Evolutionary conservation across 192 early-diverging fungal species (phyloP).

Genomic region (Podila horticola): DNA sequence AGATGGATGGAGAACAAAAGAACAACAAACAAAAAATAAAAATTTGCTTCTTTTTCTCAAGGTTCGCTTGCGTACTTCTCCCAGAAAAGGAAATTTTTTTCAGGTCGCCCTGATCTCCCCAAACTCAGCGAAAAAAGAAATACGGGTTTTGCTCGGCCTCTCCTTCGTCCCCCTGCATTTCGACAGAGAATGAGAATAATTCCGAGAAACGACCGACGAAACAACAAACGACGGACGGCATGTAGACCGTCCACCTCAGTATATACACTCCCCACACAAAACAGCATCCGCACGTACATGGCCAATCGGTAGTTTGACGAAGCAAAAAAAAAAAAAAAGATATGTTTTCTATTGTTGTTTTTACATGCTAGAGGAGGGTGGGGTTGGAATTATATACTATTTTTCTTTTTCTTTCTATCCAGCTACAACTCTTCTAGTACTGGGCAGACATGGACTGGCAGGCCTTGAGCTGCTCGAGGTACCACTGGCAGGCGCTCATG

Average conservation of each 20-base stretch:
- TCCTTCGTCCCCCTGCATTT: too few relatives aligned
- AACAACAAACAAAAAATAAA: not conserved
- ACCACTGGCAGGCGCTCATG: constrained; percentile 87
- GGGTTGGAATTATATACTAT: not conserved
- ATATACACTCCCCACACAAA: too few relatives aligned
- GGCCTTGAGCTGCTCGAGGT: constrained; percentile 90
- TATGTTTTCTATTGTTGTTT: not conserved
- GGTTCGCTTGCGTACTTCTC: not conserved
- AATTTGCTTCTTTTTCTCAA: not conserved
- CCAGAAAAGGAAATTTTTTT: constrained; percentile 1
- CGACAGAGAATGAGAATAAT: too few relatives aligned
- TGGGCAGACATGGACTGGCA: constrained; percentile 55
- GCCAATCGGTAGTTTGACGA: too few relatives aligned
- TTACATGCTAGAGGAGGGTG: not conserved
- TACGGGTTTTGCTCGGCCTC: too few relatives aligned
- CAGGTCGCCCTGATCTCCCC: not conserved
- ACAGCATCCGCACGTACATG: too few relatives aligned
- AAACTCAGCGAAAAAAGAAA: not conserved
- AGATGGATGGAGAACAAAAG: not conserved
- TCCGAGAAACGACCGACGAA: too few relatives aligned
- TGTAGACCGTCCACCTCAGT: too few relatives aligned
- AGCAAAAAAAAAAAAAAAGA: too few relatives aligned
- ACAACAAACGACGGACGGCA: too few relatives aligned
- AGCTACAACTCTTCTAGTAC: constrained; percentile 41
- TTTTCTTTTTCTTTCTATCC: not conserved